Base-by-base conservation (phyloP, 768 basidiomycete genomes). In the Zangia roseola region DNA sequence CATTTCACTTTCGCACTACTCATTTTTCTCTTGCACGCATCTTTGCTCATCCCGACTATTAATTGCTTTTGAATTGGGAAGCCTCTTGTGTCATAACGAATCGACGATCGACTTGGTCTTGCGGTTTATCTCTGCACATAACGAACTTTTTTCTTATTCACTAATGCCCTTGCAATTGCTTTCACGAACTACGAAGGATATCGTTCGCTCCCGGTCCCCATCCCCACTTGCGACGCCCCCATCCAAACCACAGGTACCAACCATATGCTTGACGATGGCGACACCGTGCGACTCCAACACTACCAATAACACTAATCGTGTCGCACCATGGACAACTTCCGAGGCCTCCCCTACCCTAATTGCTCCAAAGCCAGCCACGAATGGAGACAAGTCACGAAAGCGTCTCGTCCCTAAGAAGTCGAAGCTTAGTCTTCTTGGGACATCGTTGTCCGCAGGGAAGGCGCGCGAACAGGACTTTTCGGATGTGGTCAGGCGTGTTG, bases 371-470 rank as follows among this genome's bases (percentile, higher is more conserved):
- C 33, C 26, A n/a, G 21, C 50, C 14, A 33, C 50, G 4, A 52
- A 25, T 19, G 51, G 51, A 21, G 50, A 62, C 23, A 47, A 48
- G 7, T 56, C 73, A 1, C 71, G 72, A 26, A 77, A 72, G 48
- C 76, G 77, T 17, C 77, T 89, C 50, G 82, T 87, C 10, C 87
- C 84, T 14, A 89, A 86, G 70, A 88, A 86, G 60, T 83, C 81
- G 1, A 88, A 82, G 58, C 75, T 88, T 4, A 65, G 70, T 12
- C 67, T 80, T n/a, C 75, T 80, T 30, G 64, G 54, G 12, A 55
- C 61, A 13, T 57, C 60, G 10, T 63, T 50, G 39, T 54, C 59
- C 25, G 63, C 50, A 24, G 57, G 55, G 44, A 70, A 65, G 43
- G 64, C 65, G 17, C 58, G 60, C 38, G 65, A 58, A 25, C 65